A percentile compares a stretch with the other conserved stretches of the same genome.
Evolutionary conservation across 768 basidiomycete species (phyloP).

Genomic region (Ramaria sp.): DNA sequence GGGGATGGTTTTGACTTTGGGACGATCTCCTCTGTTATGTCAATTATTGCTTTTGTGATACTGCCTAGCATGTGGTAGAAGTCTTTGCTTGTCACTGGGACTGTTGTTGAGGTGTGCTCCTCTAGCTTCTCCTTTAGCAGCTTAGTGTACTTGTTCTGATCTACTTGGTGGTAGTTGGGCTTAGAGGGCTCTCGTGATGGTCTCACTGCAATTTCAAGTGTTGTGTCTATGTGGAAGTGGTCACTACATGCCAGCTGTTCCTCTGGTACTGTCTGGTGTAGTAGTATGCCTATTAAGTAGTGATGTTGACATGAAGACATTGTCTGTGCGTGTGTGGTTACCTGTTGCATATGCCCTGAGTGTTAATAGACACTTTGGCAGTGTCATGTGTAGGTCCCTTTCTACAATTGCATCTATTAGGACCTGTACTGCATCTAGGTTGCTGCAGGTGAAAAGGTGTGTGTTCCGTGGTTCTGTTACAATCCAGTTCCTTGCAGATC

Average conservation of each 20-base stretch:
- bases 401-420: conserved; percentile 23
- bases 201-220: too few relatives aligned
- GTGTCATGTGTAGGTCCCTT: conserved; percentile 23
- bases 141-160: too few relatives aligned
- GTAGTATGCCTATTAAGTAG: conserved; percentile 14
- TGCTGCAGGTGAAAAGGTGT: conserved; percentile 15
- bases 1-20: too few relatives aligned
- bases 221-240: conserved; percentile 27
- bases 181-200: too few relatives aligned
- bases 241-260: conserved; percentile 21
- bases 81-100: too few relatives aligned
- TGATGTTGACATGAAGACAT: conserved; percentile 26
- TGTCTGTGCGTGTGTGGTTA: conserved; percentile 31
- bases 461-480: conserved; percentile 14
- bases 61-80: too few relatives aligned
- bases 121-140: too few relatives aligned
- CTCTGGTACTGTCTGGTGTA: conserved; percentile 18
- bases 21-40: too few relatives aligned
- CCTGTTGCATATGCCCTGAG: conserved; percentile 18
- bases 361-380: conserved; percentile 26
- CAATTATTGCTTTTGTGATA: too few relatives aligned
- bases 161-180: too few relatives aligned
- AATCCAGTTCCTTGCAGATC: too few relatives aligned
- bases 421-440: conserved; percentile 15
- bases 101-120: too few relatives aligned